phyloP scores from a whole-genome alignment of 2,329 filamentous ascomycete species.

The Pestalotiopsis sp. region DNA sequence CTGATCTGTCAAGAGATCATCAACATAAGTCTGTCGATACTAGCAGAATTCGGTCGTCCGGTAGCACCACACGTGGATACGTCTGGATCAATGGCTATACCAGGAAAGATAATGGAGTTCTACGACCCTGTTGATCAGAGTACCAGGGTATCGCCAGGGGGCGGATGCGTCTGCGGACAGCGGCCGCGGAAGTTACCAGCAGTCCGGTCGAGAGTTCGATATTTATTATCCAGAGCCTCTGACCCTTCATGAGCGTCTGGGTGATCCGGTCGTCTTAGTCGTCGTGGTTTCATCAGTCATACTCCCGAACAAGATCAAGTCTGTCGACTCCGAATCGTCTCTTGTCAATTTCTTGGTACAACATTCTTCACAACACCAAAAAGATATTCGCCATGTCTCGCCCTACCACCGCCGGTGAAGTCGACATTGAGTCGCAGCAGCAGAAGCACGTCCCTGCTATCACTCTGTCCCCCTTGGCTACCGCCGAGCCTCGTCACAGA shows the following conservation, averaged over 20 bases:
- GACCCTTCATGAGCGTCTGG: background rate
- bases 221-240: background rate
- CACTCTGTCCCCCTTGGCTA: conserved; percentile 13
- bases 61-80: background rate
- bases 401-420: conserved; percentile 19
- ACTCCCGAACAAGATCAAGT: background rate
- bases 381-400: conserved; percentile 16
- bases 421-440: conserved; percentile 22
- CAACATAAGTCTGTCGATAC: background rate
- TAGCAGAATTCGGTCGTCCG: background rate
- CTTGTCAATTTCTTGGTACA: background rate
- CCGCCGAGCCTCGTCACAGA: conserved; percentile 13
- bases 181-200: background rate
- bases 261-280: background rate
- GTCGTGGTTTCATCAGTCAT: background rate
- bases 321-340: background rate
- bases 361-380: background rate
- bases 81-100: background rate
- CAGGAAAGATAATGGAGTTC: background rate
- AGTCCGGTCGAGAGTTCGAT: background rate
- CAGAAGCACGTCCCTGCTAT: background rate
- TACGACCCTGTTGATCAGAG: conserved; percentile 3
- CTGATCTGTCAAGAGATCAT: background rate
- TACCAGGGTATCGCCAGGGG: background rate
- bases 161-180: conserved; percentile 1